Base-by-base conservation (phyloP, 2,329 filamentous ascomycete genomes). In the Fusarium cyanostomum region DNA sequence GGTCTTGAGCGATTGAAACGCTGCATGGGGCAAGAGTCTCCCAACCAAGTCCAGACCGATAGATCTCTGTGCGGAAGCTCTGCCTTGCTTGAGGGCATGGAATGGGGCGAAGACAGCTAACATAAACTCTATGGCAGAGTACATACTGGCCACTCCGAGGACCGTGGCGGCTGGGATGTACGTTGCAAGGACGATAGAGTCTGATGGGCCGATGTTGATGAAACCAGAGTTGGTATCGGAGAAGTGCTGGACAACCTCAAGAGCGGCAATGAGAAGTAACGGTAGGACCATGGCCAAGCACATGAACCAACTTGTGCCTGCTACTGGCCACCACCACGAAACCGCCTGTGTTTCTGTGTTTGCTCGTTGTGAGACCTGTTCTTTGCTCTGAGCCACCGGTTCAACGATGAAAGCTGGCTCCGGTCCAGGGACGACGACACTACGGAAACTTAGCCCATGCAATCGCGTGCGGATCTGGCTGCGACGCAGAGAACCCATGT, bases 141-240 rank as follows among this genome's bases (percentile, higher is more conserved):
- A 69, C 64, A 68, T 68, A 28, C 67, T 67, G 2, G 62, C 56
- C 2, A 71, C 27, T 4, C 60, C 60, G 13, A 66, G 49, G 4
- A 58, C 55, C 12, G 61, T 41, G 7, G 63, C 63, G 15, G 59
- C 67, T 1, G 69, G 73, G 9, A 75, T 50, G 21, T 74, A 75
- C 11, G 73, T 74, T 13, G 68, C 71, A 26, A 73, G 67, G 12
- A 71, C 64, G 4, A 70, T 60, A 2, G 64, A 46, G 27, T 61
- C 59, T 13, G 43, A 38, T 21, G 54, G 59, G 9, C 42, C 54
- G n/a, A 66, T 35, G 8, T 46, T 37, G 4, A 68, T 45, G 37
- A 75, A 64, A 3, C 73, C 73, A 30, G 66, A 35, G 34, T 71
- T 65, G 9, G 50, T 31, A 28, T 76, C 66, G 2, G 70, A 71